Evolutionary conservation across 257 asterid genomes (phyloP).

Genomic region (Solanum chiquidenum): DNA sequence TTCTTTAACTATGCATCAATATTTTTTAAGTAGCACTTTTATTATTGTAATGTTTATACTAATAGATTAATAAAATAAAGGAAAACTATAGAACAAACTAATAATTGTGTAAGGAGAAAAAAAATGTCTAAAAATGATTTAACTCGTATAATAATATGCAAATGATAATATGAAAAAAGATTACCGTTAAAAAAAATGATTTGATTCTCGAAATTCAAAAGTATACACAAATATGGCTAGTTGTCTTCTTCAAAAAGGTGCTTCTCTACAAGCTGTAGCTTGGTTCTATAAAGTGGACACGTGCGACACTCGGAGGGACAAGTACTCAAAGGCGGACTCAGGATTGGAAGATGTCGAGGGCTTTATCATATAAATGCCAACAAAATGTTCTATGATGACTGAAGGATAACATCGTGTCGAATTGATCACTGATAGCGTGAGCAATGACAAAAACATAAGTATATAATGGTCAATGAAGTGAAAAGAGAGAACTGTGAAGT

Average conservation of each 20-base stretch:
- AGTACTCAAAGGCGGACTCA: neutral
- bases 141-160: neutral
- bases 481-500: fast-evolving
- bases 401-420: neutral
- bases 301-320: neutral
- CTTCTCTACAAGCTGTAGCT: neutral
- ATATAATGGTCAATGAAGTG: neutral
- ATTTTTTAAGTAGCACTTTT: neutral
- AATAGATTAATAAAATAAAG: neutral
- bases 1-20: neutral
- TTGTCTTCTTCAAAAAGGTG: no score
- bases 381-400: no score
- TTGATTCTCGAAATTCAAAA: no score
- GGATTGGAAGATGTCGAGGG: neutral
- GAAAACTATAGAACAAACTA: neutral
- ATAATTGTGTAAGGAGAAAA: neutral
- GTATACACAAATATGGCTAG: neutral
- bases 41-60: neutral
- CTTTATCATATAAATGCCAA: neutral
- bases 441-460: fast-evolving
- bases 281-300: neutral
- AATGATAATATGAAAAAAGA: no score
- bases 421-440: fast-evolving
- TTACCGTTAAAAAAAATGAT: neutral
- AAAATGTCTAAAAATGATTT: neutral